Evolutionary conservation across 768 basidiomycete genomes (phyloP), one percentile per base, ranked within the genome.

Genomic region (Collybia mongolica): DNA sequence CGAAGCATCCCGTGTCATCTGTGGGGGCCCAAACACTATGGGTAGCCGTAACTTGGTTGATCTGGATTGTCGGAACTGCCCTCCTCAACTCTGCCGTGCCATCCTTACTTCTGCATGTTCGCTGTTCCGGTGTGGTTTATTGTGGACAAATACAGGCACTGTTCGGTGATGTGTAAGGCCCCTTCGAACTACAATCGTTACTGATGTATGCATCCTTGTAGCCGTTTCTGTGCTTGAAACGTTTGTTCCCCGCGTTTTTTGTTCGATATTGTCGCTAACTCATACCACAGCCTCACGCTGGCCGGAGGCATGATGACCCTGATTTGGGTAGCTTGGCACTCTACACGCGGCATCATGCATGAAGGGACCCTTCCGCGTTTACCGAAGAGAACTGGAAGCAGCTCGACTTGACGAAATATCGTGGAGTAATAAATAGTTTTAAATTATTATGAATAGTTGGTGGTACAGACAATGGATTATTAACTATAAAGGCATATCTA

Each of bases 1-100:
- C 81, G 17, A 75, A 66, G 50, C 74, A 76, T 49, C 72, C 78
- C 3, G 53, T 83, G 14, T 71, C 77, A 8, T 84, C 84, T 11
- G 65, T 85, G 35, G 82, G 83, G 6, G 71, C 81, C 0, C 84
- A 86, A 57, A 73, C 72, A 11, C 65, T 84, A 38, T 86, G 84
- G 84, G 63, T 79, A 3, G 63, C 83, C 23, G 51, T 76, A 1
- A 84, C 83, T 12, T 83, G 80, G 81, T 56, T 78, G 15, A 67
- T 83, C 40, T 86, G 84, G 84, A 70, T 83, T 17, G 68, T 81
- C 12, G 80, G 81, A 38, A 72, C 81, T 3, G 77, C 75, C 0
- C 63, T 79, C 19, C 60, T 84, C 40, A 80, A 81, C 54, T 68
- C 69, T 32, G 72, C 80, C 5, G 60, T 80, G 19, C 79, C 82